phyloP scores from a whole-genome alignment of 352 stramenopile species.

The Globisporangium polare region DNA sequence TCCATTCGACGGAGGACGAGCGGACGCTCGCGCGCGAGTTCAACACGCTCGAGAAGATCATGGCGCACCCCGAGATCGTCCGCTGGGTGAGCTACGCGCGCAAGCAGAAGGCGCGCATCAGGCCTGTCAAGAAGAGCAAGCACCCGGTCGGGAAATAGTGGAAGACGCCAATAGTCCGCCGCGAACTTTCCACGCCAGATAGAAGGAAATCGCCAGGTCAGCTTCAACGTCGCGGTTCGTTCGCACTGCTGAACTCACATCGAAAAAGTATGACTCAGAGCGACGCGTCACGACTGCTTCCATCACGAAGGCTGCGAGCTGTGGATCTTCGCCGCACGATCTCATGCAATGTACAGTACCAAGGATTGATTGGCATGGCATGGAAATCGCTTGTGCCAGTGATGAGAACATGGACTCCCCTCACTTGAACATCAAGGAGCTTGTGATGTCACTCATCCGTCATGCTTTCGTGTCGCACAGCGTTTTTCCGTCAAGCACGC shows the following conservation, averaged over 20 bases:
- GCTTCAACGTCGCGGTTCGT: neutral
- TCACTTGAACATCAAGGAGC: neutral
- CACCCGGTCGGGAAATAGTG: conserved; percentile 43
- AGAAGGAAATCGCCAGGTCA: neutral
- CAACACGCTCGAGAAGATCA: conserved; percentile 91
- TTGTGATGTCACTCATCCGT: neutral
- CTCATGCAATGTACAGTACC: neutral
- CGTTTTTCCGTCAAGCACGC: neutral
- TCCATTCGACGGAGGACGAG: conserved; percentile 89
- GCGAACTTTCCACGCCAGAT: neutral
- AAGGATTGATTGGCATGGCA: neutral
- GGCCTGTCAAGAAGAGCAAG: conserved; percentile 54
- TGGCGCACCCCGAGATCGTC: conserved; percentile 80
- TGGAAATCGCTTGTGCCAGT: neutral
- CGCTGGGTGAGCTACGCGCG: conserved; percentile 88
- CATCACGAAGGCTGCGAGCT: neutral
- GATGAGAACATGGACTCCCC: too few relatives aligned
- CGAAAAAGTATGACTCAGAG: neutral
- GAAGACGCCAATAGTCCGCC: neutral
- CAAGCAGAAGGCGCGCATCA: conserved; percentile 83
- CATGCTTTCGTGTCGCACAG: neutral
- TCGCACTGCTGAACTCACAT: neutral
- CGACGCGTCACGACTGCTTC: too few relatives aligned
- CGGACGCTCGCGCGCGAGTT: conserved; percentile 88
- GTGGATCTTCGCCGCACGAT: neutral